phyloP scores from a whole-genome alignment of 176 grass and related monocot genomes.

The Paspalum notatum region DNA sequence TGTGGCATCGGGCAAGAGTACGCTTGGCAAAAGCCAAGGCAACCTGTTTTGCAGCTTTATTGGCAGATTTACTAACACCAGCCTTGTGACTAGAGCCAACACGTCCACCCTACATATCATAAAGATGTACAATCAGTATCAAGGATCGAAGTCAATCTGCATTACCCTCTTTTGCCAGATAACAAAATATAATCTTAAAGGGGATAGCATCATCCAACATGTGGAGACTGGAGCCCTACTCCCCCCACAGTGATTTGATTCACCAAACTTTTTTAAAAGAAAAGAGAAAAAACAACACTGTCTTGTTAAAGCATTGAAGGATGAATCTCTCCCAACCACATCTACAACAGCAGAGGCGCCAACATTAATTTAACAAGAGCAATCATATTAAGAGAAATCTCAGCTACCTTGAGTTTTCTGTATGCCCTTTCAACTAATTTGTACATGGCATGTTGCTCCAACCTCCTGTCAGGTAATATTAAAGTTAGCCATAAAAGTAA shows the following conservation, averaged over 20 bases:
- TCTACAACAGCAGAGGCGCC: neutral
- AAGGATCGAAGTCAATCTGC: neutral
- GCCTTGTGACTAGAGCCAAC: slow-evolving; percentile 78
- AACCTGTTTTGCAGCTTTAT: slow-evolving; percentile 71
- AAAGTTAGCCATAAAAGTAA: slow-evolving; percentile 44
- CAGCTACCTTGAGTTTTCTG: slow-evolving; percentile 72
- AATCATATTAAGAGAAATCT: slow-evolving; percentile 22
- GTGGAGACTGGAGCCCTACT: neutral
- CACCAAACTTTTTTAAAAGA: neutral
- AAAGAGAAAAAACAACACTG: no score
- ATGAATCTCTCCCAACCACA: neutral
- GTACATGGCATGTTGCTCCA: slow-evolving; percentile 77
- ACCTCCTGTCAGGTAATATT: slow-evolving; percentile 53
- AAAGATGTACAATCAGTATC: slow-evolving; percentile 17
- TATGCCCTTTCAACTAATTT: slow-evolving; percentile 78
- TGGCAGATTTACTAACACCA: slow-evolving; percentile 57
- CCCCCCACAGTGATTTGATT: neutral
- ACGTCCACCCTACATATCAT: slow-evolving; percentile 54
- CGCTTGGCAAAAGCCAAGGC: slow-evolving; percentile 78
- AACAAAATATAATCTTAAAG: neutral
- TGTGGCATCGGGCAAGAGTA: slow-evolving; percentile 67
- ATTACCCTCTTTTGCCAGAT: neutral
- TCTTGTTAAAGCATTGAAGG: neutral
- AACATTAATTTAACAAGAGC: neutral
- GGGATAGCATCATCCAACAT: neutral